Percentiles rank a stretch among this genome's conserved stretches.
These are phyloP conservation scores for Coemansia sp. DNA, from an alignment of 192 early-diverging fungal species.

Conservation along the genomic window DNA sequence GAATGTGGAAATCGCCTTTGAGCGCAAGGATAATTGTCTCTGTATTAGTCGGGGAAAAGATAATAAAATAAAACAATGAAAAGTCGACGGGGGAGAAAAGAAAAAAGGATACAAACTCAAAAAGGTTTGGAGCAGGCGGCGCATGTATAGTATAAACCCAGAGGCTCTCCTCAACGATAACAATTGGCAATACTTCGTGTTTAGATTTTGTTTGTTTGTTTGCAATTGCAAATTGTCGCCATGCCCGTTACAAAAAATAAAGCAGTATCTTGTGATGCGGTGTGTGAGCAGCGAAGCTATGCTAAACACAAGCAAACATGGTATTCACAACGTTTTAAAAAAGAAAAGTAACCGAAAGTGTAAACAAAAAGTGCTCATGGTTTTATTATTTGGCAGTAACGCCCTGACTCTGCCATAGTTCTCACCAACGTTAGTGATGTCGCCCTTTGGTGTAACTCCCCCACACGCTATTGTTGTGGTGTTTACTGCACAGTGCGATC, in stretches of 20 bases:
- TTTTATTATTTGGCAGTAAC: not conserved
- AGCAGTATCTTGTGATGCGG: not conserved
- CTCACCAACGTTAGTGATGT: slow-evolving; percentile 4
- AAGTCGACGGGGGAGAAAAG: not conserved
- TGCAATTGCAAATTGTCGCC: not conserved
- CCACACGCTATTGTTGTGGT: not conserved
- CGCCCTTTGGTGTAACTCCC: not conserved
- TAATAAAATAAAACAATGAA: slow-evolving; percentile 2
- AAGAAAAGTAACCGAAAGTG: not conserved
- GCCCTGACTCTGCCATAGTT: not conserved
- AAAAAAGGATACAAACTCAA: slow-evolving; percentile 7
- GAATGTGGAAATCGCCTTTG: not conserved
- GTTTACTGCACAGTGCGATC: slow-evolving; percentile 1
- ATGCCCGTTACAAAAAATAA: not conserved
- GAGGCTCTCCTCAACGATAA: not conserved
- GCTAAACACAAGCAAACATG: slow-evolving; percentile 1
- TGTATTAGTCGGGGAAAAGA: not conserved
- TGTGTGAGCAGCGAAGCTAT: not conserved
- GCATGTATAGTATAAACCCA: slow-evolving; percentile 2
- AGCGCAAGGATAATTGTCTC: not conserved
- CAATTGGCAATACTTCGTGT: not conserved
- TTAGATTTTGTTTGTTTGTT: not conserved
- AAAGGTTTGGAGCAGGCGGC: not conserved
- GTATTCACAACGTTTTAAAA: not conserved
- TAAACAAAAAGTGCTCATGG: not conserved